Base-by-base conservation (phyloP, 345 rosid genomes). In the Alliaria petiolata region DNA sequence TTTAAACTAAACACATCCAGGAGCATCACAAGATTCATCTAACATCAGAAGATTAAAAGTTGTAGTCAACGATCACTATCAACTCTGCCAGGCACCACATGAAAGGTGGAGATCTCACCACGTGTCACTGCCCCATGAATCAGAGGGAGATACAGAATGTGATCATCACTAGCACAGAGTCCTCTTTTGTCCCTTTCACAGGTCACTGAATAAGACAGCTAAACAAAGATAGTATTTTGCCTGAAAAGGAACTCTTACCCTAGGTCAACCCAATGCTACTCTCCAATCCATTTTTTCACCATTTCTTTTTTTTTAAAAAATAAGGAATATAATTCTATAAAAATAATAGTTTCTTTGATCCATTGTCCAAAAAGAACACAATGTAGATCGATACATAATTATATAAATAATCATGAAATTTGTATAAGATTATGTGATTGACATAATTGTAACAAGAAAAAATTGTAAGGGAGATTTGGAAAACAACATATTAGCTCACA, bases 141-240 rank as follows among this genome's bases (percentile, higher is more conserved):
- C 69, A 68, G 73, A n/a, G 56, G 30, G 67, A 61, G 35, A 45
- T 60, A 11, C 74, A 69, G 65, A 56, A 53, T 53, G 67, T 74
- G 75, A 69, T 62, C 65, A 75, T 75, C 74, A 61, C 69, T 53
- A 46, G 59, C 45, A 44, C 79, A 75, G 75, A 42, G 65, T 8
- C 40, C 75, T 75, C 64, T 68, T 28, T 69, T 69, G 79, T 75
- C 79, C 26, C 70, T 62, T 53, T 75, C 75, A 68, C 65, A 75
- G 17, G 79, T 75, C 79, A 34, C 70, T 60, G 74, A 61, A 28
- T 11, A 61, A 68, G 79, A 68, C 74, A 69, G 59, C 65, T 68
- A 62, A 42, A 35, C 63, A 42, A 43, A 52, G 56, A 68, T 60
- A 20, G 45, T 51, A 25, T 59, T 68, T 56, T 56, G 78, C 69